Percentiles rank a stretch among this genome's conserved stretches.
Conservation (phyloP, 257 asterid species). For the Solanum tarapatanum region DNA sequence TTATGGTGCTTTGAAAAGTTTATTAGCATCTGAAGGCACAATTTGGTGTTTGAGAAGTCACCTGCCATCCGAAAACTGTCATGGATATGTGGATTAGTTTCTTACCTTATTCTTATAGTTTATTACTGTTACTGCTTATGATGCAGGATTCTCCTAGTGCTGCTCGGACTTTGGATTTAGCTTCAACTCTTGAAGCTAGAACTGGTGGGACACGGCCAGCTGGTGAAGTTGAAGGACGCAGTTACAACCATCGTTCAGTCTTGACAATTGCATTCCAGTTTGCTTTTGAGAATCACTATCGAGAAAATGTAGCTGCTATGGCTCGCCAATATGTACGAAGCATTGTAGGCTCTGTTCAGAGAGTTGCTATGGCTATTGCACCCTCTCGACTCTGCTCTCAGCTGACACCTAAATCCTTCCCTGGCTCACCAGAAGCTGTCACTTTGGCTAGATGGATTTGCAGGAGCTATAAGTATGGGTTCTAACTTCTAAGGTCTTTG, state of each 20-base stretch:
- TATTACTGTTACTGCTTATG: neutral
- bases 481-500: neutral
- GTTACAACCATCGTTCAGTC: conserved; percentile 62
- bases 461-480: conserved; percentile 65
- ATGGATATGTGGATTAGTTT: neutral
- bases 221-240: conserved; percentile 41
- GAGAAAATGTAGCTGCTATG: conserved; percentile 84
- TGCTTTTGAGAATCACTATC: conserved; percentile 70
- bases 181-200: conserved; percentile 76
- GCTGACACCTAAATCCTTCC: conserved; percentile 48
- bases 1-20: neutral
- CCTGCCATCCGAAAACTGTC: neutral
- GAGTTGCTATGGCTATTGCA: conserved; percentile 94
- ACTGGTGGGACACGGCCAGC: conserved; percentile 40
- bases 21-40: neutral
- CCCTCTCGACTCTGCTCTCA: conserved; percentile 57
- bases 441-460: conserved; percentile 71
- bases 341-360: conserved; percentile 71
- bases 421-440: conserved; percentile 73
- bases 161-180: conserved; percentile 70
- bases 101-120: neutral
- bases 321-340: conserved; percentile 86
- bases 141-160: conserved; percentile 52
- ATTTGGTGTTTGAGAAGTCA: neutral
- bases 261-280: conserved; percentile 95